Evolutionary conservation across 768 basidiomycete species (phyloP).

Genomic region (Hirschioporus abietinus): DNA sequence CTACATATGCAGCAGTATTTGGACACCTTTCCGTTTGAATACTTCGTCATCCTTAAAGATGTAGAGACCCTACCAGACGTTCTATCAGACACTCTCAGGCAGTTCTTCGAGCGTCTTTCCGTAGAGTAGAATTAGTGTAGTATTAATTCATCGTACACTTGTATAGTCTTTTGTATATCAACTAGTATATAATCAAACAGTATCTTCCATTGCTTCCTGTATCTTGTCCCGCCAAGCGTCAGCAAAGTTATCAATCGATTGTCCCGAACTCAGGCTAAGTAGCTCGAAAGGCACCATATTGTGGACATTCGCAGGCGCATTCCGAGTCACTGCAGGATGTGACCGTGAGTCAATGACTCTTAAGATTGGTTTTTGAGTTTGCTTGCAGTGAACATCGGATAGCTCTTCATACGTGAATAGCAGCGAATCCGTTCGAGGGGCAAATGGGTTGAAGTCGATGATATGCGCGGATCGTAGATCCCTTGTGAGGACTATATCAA

Average conservation of each 20-base stretch:
- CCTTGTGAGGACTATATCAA: constrained; percentile 85
- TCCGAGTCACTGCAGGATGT: constrained; percentile 64
- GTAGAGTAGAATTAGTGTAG: constrained; percentile 42
- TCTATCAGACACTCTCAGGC: constrained; percentile 79
- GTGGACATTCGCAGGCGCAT: constrained; percentile 71
- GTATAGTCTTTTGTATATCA: not conserved
- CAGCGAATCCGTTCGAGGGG: constrained; percentile 79
- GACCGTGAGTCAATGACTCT: constrained; percentile 68
- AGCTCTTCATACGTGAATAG: constrained; percentile 84
- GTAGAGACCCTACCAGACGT: constrained; percentile 92
- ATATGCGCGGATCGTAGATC: constrained; percentile 73
- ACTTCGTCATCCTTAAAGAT: constrained; percentile 87
- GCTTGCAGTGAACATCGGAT: constrained; percentile 26
- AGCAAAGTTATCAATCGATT: constrained; percentile 68
- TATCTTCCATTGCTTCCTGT: constrained; percentile 20
- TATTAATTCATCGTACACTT: not conserved
- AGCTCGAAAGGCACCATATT: constrained; percentile 93
- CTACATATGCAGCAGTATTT: constrained; percentile 84
- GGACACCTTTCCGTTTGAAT: constrained; percentile 97
- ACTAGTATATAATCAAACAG: not conserved
- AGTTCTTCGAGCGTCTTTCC: constrained; percentile 85
- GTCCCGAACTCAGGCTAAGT: constrained; percentile 70
- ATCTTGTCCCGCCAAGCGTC: constrained; percentile 57
- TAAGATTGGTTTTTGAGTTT: constrained; percentile 21
- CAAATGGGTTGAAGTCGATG: constrained; percentile 89